Conservation (phyloP, 176 grass and related monocot genomes). For the Chloris gayana region DNA sequence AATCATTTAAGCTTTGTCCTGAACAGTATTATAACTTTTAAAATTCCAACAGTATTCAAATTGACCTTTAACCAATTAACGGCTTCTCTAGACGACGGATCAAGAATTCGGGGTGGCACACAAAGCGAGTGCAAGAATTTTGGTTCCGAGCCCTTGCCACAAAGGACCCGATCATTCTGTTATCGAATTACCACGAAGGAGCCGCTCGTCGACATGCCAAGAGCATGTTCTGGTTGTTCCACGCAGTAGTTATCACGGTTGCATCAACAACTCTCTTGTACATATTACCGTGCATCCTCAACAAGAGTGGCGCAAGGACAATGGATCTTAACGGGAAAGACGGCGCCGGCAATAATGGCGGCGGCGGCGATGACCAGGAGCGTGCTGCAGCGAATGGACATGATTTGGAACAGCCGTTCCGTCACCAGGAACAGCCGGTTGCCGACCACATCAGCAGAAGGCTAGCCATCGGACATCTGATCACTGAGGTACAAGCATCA, state of each 20-base stretch:
- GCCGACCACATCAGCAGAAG: conserved; percentile 14
- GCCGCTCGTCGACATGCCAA: conserved; percentile 48
- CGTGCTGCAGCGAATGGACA: not conserved
- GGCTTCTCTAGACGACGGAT: too few relatives aligned
- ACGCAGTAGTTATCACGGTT: not conserved
- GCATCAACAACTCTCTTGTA: not conserved
- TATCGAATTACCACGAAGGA: too few relatives aligned
- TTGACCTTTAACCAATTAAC: too few relatives aligned
- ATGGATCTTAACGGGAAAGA: conserved; percentile 18
- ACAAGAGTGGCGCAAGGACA: not conserved
- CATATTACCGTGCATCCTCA: not conserved
- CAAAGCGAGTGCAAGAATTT: too few relatives aligned
- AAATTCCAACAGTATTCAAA: too few relatives aligned
- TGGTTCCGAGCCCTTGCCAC: too few relatives aligned
- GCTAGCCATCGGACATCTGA: conserved; percentile 19
- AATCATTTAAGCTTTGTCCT: too few relatives aligned
- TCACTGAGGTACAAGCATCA: conserved; percentile 47
- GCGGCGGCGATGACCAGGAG: not conserved
- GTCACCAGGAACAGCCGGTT: not conserved
- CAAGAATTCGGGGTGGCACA: too few relatives aligned
- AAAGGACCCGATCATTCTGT: too few relatives aligned
- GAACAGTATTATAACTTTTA: too few relatives aligned
- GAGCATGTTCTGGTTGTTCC: not conserved
- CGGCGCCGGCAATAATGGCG: not conserved
- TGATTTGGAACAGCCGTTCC: conserved; percentile 13